Percentiles rank a stretch among this genome's conserved stretches.
These are phyloP conservation scores for Backusella psychrophila DNA, from an alignment of 192 early-diverging fungal species.

Conservation along the genomic window DNA sequence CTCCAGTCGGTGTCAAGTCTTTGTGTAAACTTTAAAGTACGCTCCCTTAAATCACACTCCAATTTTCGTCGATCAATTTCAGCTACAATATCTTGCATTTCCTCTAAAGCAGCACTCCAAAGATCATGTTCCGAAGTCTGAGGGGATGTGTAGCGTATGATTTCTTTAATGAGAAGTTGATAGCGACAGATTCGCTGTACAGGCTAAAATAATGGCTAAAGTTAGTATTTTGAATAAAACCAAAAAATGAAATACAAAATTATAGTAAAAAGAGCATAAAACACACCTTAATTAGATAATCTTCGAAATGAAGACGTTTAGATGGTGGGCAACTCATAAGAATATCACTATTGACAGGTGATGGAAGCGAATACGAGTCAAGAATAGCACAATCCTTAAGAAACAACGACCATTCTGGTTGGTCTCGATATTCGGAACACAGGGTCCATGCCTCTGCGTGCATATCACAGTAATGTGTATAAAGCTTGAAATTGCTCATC, in stretches of 20 bases:
- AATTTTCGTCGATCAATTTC: slow-evolving; percentile 39
- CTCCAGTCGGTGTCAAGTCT: slow-evolving; percentile 29
- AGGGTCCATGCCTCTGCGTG: slow-evolving; percentile 26
- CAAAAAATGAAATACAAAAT: neutral
- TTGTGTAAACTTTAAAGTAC: slow-evolving; percentile 32
- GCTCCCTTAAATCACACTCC: slow-evolving; percentile 20
- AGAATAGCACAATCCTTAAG: slow-evolving; percentile 19
- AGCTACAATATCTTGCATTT: slow-evolving; percentile 39
- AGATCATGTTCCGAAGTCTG: slow-evolving; percentile 34
- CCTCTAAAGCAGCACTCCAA: slow-evolving; percentile 23
- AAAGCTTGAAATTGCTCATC: slow-evolving; percentile 20
- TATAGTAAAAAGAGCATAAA: neutral
- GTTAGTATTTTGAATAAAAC: neutral
- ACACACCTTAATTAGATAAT: slow-evolving; percentile 37
- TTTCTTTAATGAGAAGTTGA: slow-evolving; percentile 71
- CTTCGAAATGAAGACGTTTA: slow-evolving; percentile 32
- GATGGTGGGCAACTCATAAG: neutral
- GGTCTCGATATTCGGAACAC: slow-evolving; percentile 23
- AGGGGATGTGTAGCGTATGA: slow-evolving; percentile 49
- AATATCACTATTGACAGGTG: neutral
- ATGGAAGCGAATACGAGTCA: slow-evolving; percentile 3
- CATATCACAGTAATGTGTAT: slow-evolving; percentile 26
- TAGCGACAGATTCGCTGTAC: slow-evolving; percentile 93
- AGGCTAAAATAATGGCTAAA: slow-evolving; percentile 46
- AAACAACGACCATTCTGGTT: slow-evolving; percentile 29